These are phyloP conservation scores for Sphenostylis stenocarpa DNA, from an alignment of 306 rosid genomes.

Conservation along the genomic window DNA sequence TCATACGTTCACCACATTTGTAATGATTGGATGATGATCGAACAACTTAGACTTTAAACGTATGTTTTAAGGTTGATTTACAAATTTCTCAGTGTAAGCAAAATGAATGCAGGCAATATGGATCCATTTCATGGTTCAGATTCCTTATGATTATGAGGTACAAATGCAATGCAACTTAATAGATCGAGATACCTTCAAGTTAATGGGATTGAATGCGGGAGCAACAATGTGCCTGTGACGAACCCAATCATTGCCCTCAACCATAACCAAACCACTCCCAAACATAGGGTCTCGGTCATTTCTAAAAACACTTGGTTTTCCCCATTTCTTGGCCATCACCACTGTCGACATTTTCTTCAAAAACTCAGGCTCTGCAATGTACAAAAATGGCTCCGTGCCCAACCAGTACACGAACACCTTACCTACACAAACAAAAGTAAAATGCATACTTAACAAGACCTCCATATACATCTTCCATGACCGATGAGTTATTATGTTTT, in stretches of 20 bases:
- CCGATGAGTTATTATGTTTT: background rate
- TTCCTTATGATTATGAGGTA: too few species aligned
- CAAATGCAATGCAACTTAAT: too few species aligned
- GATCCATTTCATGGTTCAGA: too few species aligned
- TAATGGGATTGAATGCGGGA: conserved; percentile 74
- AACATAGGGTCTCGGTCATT: conserved; percentile 81
- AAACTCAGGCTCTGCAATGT: conserved; percentile 68
- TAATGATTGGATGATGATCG: too few species aligned
- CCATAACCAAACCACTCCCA: conserved; percentile 76
- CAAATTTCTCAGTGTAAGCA: too few species aligned
- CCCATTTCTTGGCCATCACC: conserved; percentile 77
- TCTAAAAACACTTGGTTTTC: conserved; percentile 74
- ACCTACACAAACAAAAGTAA: conserved; percentile 42
- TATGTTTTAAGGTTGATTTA: too few species aligned
- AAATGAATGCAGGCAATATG: too few species aligned
- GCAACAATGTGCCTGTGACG: conserved; percentile 72
- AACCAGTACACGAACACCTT: conserved; percentile 74
- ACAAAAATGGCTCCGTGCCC: conserved; percentile 85
- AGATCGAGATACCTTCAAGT: conserved; percentile 54
- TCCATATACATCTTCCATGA: background rate
- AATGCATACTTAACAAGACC: background rate
- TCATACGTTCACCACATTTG: too few species aligned
- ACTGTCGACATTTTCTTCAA: conserved; percentile 63
- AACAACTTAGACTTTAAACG: too few species aligned
- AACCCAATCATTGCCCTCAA: conserved; percentile 78